Percentiles rank a stretch among this genome's conserved stretches.
phyloP scores from a whole-genome alignment of 768 basidiomycete species.

The Agrocybe chaxingu region DNA sequence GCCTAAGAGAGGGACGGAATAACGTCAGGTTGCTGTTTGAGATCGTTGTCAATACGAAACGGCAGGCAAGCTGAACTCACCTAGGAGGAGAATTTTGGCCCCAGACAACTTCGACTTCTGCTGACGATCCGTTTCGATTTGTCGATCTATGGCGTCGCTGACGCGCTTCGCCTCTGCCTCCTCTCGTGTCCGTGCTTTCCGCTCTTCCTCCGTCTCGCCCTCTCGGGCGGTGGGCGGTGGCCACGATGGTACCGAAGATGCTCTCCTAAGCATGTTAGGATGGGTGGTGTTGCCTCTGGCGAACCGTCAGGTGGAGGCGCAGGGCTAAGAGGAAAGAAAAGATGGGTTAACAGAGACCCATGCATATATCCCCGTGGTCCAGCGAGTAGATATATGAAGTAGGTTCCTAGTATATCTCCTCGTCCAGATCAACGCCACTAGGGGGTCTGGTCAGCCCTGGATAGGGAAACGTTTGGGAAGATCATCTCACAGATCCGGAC shows the following conservation, averaged over 20 bases:
- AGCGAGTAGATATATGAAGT: conserved; percentile 15
- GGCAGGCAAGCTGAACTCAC: conserved; percentile 27
- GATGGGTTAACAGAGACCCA: background rate
- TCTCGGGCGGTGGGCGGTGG: conserved; percentile 22
- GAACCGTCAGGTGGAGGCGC: conserved; percentile 1
- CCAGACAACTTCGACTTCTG: conserved; percentile 33
- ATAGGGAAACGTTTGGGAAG: too few species aligned
- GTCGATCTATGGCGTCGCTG: conserved; percentile 56
- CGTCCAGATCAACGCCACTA: conserved; percentile 12
- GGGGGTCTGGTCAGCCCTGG: background rate
- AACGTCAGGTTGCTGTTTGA: background rate
- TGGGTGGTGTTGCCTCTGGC: conserved; percentile 9
- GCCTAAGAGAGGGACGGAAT: conserved; percentile 29
- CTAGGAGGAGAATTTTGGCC: conserved; percentile 55
- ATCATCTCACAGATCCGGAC: too few species aligned
- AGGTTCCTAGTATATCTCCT: conserved; percentile 12
- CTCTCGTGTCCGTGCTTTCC: conserved; percentile 32
- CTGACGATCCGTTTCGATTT: conserved; percentile 43
- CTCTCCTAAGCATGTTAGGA: background rate
- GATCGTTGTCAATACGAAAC: background rate
- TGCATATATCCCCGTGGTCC: background rate
- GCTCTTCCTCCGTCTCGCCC: conserved; percentile 41
- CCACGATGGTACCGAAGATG: conserved; percentile 12
- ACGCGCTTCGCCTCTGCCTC: conserved; percentile 49
- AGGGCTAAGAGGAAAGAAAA: background rate